Percentiles rank a stretch among this genome's conserved stretches.
Evolutionary conservation across 1,284 basidiomycete genomes (phyloP).

Genomic region (Ustilago shanxiensis): DNA sequence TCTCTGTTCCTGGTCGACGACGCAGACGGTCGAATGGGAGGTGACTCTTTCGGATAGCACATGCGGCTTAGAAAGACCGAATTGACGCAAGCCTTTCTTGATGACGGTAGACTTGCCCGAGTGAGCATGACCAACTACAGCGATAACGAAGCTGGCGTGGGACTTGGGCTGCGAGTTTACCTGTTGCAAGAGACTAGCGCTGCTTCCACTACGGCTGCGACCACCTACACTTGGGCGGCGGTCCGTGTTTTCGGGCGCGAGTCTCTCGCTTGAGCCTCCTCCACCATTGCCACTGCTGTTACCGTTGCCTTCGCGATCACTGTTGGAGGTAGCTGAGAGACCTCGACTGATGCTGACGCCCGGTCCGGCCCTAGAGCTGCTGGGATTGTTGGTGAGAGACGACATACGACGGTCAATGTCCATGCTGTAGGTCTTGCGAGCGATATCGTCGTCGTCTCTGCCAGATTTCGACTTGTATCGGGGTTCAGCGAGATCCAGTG

Average conservation of each 20-base stretch:
- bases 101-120: slow-evolving; percentile 66
- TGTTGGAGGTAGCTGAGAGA: slow-evolving; percentile 1
- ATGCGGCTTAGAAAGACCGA: slow-evolving; percentile 62
- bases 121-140: slow-evolving; percentile 60
- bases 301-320: slow-evolving; percentile 11
- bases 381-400: not conserved
- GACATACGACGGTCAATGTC: slow-evolving; percentile 31
- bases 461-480: slow-evolving; percentile 20
- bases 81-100: slow-evolving; percentile 63
- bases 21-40: slow-evolving; percentile 64
- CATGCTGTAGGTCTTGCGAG: slow-evolving; percentile 39
- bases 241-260: slow-evolving; percentile 22
- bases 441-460: slow-evolving; percentile 12
- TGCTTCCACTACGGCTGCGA: slow-evolving; percentile 62
- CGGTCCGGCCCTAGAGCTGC: not conserved
- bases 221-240: slow-evolving; percentile 42
- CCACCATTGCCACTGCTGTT: not conserved
- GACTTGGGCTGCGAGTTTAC: slow-evolving; percentile 59
- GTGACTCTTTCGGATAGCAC: slow-evolving; percentile 62
- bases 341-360: slow-evolving; percentile 14
- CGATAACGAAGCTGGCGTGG: slow-evolving; percentile 64
- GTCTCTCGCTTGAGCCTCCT: slow-evolving; percentile 11
- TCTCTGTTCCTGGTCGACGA: slow-evolving; percentile 63
- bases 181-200: slow-evolving; percentile 61
- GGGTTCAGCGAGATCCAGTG: slow-evolving; percentile 50